Base-by-base conservation (phyloP, 441 rosid genomes). In the Erysimum cheiri region DNA sequence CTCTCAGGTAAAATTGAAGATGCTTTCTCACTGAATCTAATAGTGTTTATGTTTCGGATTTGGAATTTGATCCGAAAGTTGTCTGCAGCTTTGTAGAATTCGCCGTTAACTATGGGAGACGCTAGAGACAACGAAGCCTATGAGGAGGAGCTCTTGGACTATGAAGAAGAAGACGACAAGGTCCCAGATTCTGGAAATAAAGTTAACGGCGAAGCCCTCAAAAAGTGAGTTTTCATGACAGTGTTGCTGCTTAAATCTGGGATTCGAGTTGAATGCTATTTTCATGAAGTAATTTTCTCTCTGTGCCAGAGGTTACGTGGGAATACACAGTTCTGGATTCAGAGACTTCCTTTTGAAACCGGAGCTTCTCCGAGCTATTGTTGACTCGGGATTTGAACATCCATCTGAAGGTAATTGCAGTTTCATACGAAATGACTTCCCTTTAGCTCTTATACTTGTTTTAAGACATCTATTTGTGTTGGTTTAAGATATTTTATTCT, bases 251-350 rank as follows among this genome's bases (percentile, higher is more conserved):
- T 19, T 19, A 19, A 19, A 19, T 19, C 22, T 19, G 22, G 22
- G 22, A 19, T 19, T 19, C 22, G 22, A 19, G 22, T 19, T 19
- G 22, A 19, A 19, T 19, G 22, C 22, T 19, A 19, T 19, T 19
- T 19, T 19, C 22, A 19, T 19, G 22, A 19, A 19, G 22, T 19
- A 19, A 19, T 19, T 9, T 36, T 55, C 22, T 44, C 1, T 12
- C 4, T 35, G 76, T 19, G 4, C 13, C 80, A 92, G 99, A 86
- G 99, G 99, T 3, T 95, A 92, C 71, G 98, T 95, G 28, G 97
- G 99, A 47, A 95, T 95, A 60, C 98, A 95, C 93, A 95, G 98
- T 79, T 95, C 98, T 6, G 98, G 99, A 73, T 92, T 92, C 81
- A 95, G 98, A 82, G 99, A 95, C 86, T 95, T 95, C 79, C 97